Base-by-base conservation (phyloP, 2,329 filamentous ascomycete genomes). In the Fusarium subtropicale region DNA sequence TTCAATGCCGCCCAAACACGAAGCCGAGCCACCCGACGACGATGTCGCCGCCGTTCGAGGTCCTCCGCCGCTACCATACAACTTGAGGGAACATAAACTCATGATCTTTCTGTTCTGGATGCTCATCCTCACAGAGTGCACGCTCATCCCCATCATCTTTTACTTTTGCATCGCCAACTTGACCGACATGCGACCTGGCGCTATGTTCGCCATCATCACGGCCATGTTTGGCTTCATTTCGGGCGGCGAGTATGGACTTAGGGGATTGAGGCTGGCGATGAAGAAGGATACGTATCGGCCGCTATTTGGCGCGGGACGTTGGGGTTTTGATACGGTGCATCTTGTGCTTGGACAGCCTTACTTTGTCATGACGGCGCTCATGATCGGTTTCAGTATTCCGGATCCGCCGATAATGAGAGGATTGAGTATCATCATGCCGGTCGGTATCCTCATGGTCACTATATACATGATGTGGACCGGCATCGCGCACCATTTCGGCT, bases 201-300 rank as follows among this genome's bases (percentile, higher is more conserved):
- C 64, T 5, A 73, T 81, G 51, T 84, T 84, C 58, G 82, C 82
- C 56, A 82, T 84, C 51, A 80, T 84, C 52, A 83, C 82, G 1
- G 80, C 82, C 15, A 82, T 84, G 71, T 84, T 83, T 68, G 82
- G 82, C 50, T 75, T 83, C 54, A 79, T 83, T 9, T 83, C 81
- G 0, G 82, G 82, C 26, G 76, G 82, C 47, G 81, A 84, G 61
- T 83, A 83, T 41, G 81, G 79, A 7, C 61, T 69, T 24, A 47
- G 66, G 4, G 54, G 66, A 4, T 33, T 68, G 8, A 60, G 66
- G 1, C 47, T 68, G 15, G 50, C 41, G 7, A 1, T 68, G 9
- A 68, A 68, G 15, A 59, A 20, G 5, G 66, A 68, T 42, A 56
- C 51, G 0, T 68, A 68, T 8, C 39, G 66, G 0, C 66, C 66